Conservation (phyloP, 2,329 filamentous ascomycete species). For the Verticillium zaregamsianum region DNA sequence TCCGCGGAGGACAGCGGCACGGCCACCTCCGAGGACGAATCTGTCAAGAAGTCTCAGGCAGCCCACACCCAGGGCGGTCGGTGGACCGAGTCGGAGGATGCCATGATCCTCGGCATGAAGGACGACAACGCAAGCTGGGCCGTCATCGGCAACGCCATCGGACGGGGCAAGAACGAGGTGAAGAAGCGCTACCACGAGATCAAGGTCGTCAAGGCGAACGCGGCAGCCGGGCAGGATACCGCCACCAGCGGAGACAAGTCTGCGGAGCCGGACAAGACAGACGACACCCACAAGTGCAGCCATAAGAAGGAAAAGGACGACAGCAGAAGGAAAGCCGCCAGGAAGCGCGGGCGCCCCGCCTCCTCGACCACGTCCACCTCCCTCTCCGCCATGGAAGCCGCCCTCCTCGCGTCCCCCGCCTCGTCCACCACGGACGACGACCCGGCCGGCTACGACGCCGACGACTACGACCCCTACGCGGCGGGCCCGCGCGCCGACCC, state of each 20-base stretch:
- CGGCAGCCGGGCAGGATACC: neutral
- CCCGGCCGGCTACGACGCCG: conserved; percentile 6
- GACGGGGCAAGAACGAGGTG: conserved; percentile 20
- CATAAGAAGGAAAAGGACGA: conserved; percentile 6
- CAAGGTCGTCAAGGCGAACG: conserved; percentile 16
- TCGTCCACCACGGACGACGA: conserved; percentile 9
- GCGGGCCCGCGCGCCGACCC: neutral
- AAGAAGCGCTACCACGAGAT: conserved; percentile 28
- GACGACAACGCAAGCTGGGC: conserved; percentile 20
- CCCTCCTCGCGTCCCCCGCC: conserved; percentile 18
- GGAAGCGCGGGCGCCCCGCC: conserved; percentile 7
- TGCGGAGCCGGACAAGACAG: neutral
- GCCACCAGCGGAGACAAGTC: neutral
- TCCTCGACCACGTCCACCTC: conserved; percentile 2
- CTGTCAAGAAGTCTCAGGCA: neutral
- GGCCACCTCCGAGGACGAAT: neutral
- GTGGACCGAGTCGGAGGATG: conserved; percentile 24
- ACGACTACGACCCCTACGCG: conserved; percentile 8
- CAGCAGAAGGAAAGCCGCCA: neutral
- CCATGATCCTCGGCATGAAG: conserved; percentile 29
- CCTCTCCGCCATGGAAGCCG: conserved; percentile 19
- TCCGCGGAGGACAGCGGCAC: neutral
- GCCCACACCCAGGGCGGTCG: neutral
- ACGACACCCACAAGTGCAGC: neutral
- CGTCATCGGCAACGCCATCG: conserved; percentile 22